Conservation (phyloP, 768 basidiomycete genomes). For the Xerocomus potaroensis region DNA sequence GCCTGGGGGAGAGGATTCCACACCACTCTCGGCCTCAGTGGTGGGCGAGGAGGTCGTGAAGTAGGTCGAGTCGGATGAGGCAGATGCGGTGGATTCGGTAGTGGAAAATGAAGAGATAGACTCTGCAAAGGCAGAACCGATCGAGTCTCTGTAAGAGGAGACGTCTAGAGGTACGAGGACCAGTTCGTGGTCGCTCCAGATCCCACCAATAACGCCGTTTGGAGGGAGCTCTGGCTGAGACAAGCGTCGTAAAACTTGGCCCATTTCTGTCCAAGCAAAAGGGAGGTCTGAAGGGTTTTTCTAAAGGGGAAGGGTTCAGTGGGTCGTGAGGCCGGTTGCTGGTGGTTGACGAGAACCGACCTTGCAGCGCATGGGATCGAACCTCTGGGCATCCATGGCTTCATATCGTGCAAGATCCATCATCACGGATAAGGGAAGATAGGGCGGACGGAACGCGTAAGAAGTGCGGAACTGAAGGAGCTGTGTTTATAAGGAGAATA, state of each 20-base stretch:
- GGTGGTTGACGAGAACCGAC: conserved; percentile 19
- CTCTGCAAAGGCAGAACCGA: conserved; percentile 14
- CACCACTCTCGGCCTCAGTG: conserved; percentile 4
- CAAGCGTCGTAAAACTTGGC: conserved; percentile 24
- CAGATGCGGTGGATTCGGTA: conserved; percentile 11
- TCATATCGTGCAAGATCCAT: conserved; percentile 25
- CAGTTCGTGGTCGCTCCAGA: conserved; percentile 34
- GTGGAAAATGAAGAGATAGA: conserved; percentile 10
- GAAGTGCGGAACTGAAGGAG: conserved; percentile 26
- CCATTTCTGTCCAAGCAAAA: conserved; percentile 21
- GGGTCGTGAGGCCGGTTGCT: conserved; percentile 17
- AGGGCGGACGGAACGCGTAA: conserved; percentile 18
- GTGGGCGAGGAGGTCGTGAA: conserved; percentile 16
- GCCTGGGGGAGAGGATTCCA: conserved; percentile 1
- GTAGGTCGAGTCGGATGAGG: conserved; percentile 16
- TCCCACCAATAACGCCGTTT: conserved; percentile 24
- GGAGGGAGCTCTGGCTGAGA: conserved; percentile 17
- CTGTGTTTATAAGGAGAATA: conserved; percentile 19
- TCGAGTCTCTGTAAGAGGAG: conserved; percentile 14
- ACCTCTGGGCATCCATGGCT: conserved; percentile 32
- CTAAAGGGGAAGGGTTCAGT: conserved; percentile 18
- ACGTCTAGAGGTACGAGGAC: conserved; percentile 31
- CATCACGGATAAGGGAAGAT: conserved; percentile 28
- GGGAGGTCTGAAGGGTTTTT: conserved; percentile 12
- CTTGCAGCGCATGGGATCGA: conserved; percentile 29